Percentiles rank a stretch among this genome's conserved stretches.
These are phyloP conservation scores for Geotrichum restrictum DNA, from an alignment of 1,139 yeast species.

Conservation along the genomic window DNA sequence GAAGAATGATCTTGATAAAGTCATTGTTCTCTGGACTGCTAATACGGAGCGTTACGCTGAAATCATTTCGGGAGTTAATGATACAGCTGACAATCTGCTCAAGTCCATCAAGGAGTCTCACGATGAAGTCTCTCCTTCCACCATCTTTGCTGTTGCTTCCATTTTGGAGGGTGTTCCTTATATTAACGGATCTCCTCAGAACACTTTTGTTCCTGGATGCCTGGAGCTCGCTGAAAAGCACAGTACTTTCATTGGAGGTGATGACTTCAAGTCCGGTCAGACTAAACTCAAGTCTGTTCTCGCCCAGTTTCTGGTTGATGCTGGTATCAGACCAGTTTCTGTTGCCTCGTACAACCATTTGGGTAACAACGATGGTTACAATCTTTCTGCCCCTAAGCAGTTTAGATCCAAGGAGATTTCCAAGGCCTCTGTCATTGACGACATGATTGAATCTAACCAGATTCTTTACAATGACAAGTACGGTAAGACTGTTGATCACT, in stretches of 20 bases:
- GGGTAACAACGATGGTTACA: slow-evolving; percentile 95
- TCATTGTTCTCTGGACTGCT: slow-evolving; percentile 93
- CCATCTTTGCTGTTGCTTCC: slow-evolving; percentile 87
- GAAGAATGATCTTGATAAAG: slow-evolving; percentile 72
- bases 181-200: slow-evolving; percentile 96
- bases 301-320: slow-evolving; percentile 94
- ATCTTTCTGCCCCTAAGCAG: slow-evolving; percentile 86
- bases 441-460: slow-evolving; percentile 84
- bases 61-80: slow-evolving; percentile 73
- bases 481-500: slow-evolving; percentile 82
- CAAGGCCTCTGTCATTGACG: slow-evolving; percentile 89
- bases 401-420: slow-evolving; percentile 94
- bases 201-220: slow-evolving; percentile 94
- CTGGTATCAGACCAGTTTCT: slow-evolving; percentile 92
- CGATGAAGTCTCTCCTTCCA: slow-evolving; percentile 82
- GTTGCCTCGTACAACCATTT: slow-evolving; percentile 94
- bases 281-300: slow-evolving; percentile 91
- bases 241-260: slow-evolving; percentile 85
- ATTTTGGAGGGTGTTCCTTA: slow-evolving; percentile 84
- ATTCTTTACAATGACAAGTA: slow-evolving; percentile 77
- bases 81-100: slow-evolving; percentile 76
- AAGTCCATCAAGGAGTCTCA: slow-evolving; percentile 73
- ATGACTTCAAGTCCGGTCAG: slow-evolving; percentile 96
- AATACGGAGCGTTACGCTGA: slow-evolving; percentile 93
- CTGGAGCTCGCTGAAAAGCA: slow-evolving; percentile 81